phyloP scores from a whole-genome alignment of 1,284 basidiomycete species.

The Puccinia polysora region DNA sequence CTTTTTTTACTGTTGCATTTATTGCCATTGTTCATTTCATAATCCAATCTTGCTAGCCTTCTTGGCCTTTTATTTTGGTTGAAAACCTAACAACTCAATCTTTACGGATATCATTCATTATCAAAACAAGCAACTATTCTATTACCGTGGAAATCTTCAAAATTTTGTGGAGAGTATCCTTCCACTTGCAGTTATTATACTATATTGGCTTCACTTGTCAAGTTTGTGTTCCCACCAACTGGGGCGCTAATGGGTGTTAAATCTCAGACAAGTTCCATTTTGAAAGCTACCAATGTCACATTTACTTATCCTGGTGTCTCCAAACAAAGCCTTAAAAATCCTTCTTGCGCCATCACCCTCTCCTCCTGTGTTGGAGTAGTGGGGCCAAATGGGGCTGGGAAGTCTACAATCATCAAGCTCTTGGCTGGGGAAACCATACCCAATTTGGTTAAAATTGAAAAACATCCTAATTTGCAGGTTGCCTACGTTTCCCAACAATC shows the following conservation, averaged over 20 bases:
- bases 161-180: conserved; percentile 84
- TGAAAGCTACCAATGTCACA: conserved; percentile 86
- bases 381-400: conserved; percentile 89
- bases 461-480: conserved; percentile 90
- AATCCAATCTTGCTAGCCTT: no score
- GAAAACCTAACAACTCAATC: no score
- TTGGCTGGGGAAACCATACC: conserved; percentile 91
- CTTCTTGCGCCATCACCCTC: conserved; percentile 85
- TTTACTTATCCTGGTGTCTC: conserved; percentile 88
- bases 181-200: conserved; percentile 97
- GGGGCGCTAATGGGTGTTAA: conserved; percentile 96
- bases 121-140: conserved; percentile 86
- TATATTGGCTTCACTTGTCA: conserved; percentile 86
- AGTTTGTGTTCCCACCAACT: conserved; percentile 93
- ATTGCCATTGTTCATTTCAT: no score
- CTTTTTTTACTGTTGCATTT: no score
- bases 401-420: conserved; percentile 95
- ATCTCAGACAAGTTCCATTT: conserved; percentile 90
- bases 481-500: conserved; percentile 98
- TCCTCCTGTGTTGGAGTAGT: conserved; percentile 71
- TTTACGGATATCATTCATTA: conserved; percentile 99
- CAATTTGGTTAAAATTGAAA: conserved; percentile 88
- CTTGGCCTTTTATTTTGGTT: no score
- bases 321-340: conserved; percentile 77
- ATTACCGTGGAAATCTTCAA: conserved; percentile 91